phyloP scores from a whole-genome alignment of 1,139 yeast species.

The Geotrichum bryndzae region DNA sequence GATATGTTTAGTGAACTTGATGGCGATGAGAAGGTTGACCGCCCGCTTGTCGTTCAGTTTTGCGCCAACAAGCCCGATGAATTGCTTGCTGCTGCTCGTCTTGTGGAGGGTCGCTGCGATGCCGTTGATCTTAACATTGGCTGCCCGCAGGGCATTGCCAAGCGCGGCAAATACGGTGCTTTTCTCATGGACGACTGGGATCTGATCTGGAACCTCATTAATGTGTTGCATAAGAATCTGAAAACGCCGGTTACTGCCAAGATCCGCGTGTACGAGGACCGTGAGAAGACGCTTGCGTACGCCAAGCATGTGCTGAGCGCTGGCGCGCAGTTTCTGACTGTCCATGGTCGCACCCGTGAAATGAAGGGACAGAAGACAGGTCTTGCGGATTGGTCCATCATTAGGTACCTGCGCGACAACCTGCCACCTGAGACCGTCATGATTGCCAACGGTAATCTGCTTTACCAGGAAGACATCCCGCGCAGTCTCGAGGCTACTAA shows the following conservation, averaged over 20 bases:
- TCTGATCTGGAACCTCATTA: slow-evolving; percentile 63
- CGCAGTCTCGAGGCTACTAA: slow-evolving; percentile 57
- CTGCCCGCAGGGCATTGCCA: slow-evolving; percentile 97
- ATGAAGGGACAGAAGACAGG: slow-evolving; percentile 98
- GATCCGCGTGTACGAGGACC: slow-evolving; percentile 81
- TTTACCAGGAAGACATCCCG: slow-evolving; percentile 73
- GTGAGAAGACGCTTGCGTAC: slow-evolving; percentile 76
- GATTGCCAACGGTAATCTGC: slow-evolving; percentile 86
- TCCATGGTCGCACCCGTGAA: slow-evolving; percentile 93
- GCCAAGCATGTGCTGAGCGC: slow-evolving; percentile 89
- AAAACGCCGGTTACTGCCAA: slow-evolving; percentile 92
- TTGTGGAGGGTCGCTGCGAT: slow-evolving; percentile 80
- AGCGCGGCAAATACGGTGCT: slow-evolving; percentile 90
- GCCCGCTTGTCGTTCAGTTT: slow-evolving; percentile 88
- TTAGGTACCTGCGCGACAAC: slow-evolving; percentile 69
- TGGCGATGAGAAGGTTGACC: slow-evolving; percentile 59
- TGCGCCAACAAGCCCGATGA: slow-evolving; percentile 94
- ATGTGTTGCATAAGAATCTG: slow-evolving; percentile 63
- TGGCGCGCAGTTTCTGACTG: slow-evolving; percentile 92
- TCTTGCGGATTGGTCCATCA: slow-evolving; percentile 83
- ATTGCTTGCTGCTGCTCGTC: slow-evolving; percentile 69
- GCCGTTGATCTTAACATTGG: slow-evolving; percentile 95
- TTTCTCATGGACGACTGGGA: slow-evolving; percentile 98
- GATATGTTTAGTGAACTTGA: slow-evolving; percentile 73
- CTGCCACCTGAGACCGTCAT: slow-evolving; percentile 80